phyloP scores from a whole-genome alignment of 1,139 yeast genomes.

The Diutina pseudorugosa region DNA sequence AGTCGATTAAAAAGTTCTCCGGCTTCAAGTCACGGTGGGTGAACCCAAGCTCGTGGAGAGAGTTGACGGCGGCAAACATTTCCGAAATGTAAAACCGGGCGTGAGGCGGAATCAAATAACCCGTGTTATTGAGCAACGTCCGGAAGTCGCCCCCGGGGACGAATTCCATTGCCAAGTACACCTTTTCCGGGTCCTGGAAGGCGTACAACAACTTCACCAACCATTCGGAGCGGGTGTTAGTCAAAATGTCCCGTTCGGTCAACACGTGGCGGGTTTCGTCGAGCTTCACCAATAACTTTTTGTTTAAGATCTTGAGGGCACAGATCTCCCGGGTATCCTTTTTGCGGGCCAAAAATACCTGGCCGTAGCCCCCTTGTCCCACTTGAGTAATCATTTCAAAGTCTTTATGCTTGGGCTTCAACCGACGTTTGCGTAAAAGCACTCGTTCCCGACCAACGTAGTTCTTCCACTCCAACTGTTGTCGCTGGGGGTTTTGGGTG shows the following conservation, averaged over 20 bases:
- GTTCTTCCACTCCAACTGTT: slow-evolving; percentile 64
- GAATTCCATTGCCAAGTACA: slow-evolving; percentile 95
- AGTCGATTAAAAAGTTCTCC: slow-evolving; percentile 88
- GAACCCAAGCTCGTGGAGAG: slow-evolving; percentile 87
- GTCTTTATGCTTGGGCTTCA: slow-evolving; percentile 88
- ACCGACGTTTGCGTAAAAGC: slow-evolving; percentile 72
- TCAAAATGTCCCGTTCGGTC: slow-evolving; percentile 91
- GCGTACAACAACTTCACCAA: slow-evolving; percentile 87
- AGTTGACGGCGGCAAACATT: slow-evolving; percentile 91
- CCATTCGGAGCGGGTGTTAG: slow-evolving; percentile 95
- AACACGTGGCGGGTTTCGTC: slow-evolving; percentile 94
- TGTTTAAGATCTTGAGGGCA: slow-evolving; percentile 87
- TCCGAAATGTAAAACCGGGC: slow-evolving; percentile 92
- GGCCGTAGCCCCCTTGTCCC: slow-evolving; percentile 99
- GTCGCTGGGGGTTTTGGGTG: slow-evolving; percentile 27
- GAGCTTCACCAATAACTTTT: slow-evolving; percentile 71
- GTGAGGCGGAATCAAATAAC: slow-evolving; percentile 85
- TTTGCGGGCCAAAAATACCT: slow-evolving; percentile 88
- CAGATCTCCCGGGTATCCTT: slow-evolving; percentile 92
- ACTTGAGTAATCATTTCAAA: slow-evolving; percentile 95
- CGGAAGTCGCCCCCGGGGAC: slow-evolving; percentile 99
- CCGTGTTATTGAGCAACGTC: slow-evolving; percentile 85
- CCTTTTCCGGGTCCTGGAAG: slow-evolving; percentile 84
- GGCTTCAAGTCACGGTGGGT: slow-evolving; percentile 97
- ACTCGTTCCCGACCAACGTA: slow-evolving; percentile 82